Evolutionary conservation across 2,329 filamentous ascomycete species (phyloP).

Genomic region (Penicillium sp.): DNA sequence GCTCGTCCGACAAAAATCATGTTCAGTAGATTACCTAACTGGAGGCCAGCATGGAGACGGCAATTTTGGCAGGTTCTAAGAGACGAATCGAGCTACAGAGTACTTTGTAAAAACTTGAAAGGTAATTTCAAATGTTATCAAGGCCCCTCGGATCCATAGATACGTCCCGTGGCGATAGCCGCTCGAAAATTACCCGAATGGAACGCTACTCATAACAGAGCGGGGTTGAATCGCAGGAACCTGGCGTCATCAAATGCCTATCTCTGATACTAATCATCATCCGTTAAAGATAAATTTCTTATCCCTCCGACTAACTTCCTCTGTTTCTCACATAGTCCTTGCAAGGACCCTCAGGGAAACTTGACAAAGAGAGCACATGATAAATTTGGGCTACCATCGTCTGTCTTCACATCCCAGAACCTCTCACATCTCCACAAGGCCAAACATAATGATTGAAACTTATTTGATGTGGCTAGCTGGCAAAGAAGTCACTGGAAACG

Average conservation of each 20-base stretch:
- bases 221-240: neutral
- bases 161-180: neutral
- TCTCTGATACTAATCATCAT: neutral
- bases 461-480: slow-evolving; percentile 20
- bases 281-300: neutral
- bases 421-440: neutral
- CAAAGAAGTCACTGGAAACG: slow-evolving; percentile 12
- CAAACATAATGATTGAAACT: neutral
- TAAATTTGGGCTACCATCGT: neutral
- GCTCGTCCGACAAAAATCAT: no score
- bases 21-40: no score
- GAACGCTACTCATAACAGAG: neutral
- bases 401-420: neutral
- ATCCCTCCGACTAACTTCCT: neutral
- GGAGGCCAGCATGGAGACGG: no score
- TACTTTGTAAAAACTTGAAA: no score
- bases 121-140: no score
- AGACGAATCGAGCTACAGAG: no score
- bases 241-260: neutral
- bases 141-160: no score
- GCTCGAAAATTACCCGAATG: neutral
- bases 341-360: neutral
- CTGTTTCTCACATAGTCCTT: neutral
- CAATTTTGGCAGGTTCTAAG: no score
- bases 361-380: neutral